These are phyloP conservation scores for Cytauxzoon felis DNA, from an alignment of 169 alveolate genomes.

Conservation along the genomic window DNA sequence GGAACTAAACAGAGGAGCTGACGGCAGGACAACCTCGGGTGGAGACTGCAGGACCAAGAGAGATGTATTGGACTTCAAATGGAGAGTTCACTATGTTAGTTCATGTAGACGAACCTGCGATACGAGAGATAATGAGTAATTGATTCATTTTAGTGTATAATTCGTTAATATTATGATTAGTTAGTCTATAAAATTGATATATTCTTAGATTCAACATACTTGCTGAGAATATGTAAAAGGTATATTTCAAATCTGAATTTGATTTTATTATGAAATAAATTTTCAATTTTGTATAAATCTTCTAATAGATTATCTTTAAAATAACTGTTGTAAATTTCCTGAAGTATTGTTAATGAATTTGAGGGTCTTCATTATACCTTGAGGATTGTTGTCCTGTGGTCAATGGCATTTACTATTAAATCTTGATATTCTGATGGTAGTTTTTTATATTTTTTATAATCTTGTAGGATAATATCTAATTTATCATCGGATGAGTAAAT, in stretches of 20 bases:
- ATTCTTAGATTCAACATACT: too few relatives aligned
- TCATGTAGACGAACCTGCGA: background rate
- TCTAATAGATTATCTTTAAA: background rate
- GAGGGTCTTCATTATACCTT: background rate
- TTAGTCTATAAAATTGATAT: background rate
- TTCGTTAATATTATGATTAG: background rate
- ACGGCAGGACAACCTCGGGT: too few relatives aligned
- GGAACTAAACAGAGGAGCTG: too few relatives aligned
- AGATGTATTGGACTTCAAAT: too few relatives aligned
- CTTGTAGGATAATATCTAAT: background rate
- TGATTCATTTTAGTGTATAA: background rate
- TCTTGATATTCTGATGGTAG: conserved; percentile 25
- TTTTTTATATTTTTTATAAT: background rate
- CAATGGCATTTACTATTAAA: conserved; percentile 6
- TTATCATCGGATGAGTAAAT: background rate
- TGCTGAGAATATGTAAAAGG: conserved; percentile 5
- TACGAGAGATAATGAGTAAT: background rate
- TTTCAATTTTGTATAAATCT: background rate
- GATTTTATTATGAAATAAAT: conserved; percentile 1
- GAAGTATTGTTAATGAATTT: background rate
- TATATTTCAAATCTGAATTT: conserved; percentile 35
- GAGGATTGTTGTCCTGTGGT: conserved; percentile 29
- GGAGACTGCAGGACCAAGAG: too few relatives aligned
- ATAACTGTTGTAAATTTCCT: conserved; percentile 4
- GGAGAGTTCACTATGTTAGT: background rate